Evolutionary conservation across 331 rosid species (phyloP).

Genomic region (Stylosanthes scabra): DNA sequence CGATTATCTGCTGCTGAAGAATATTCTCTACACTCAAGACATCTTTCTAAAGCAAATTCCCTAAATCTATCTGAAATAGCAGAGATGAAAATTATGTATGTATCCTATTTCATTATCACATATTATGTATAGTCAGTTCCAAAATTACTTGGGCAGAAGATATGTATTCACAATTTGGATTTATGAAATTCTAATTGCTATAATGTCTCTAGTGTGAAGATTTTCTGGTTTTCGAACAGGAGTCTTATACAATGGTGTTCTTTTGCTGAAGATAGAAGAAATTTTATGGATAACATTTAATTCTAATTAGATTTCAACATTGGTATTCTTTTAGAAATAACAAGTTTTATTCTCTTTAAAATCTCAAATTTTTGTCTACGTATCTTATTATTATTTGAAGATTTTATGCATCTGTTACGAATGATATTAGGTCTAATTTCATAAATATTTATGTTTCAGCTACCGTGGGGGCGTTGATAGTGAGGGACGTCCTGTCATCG

Average conservation of each 20-base stretch:
- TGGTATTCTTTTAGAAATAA: too few species aligned
- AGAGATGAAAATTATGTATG: constrained; percentile 96
- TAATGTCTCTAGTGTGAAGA: constrained; percentile 21
- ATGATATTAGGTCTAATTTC: constrained; percentile 24
- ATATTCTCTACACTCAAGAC: constrained; percentile 94
- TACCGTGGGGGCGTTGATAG: constrained; percentile 98
- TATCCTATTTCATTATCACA: constrained; percentile 15
- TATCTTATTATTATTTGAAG: constrained; percentile 5
- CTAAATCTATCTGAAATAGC: constrained; percentile 90
- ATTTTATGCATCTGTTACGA: constrained; percentile 25
- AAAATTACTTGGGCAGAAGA: background rate
- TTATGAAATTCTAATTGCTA: constrained; percentile 26
- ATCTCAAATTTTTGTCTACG: constrained; percentile 21
- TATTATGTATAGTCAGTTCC: constrained; percentile 12
- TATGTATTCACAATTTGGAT: constrained; percentile 24
- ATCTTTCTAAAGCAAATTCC: constrained; percentile 94
- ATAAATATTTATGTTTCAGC: constrained; percentile 47
- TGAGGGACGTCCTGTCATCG: constrained; percentile 96
- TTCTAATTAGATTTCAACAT: background rate
- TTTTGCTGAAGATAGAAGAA: constrained; percentile 23
- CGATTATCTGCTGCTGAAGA: constrained; percentile 89
- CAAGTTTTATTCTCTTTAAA: constrained; percentile 17
- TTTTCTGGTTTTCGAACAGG: constrained; percentile 31
- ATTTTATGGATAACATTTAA: background rate
- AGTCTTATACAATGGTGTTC: background rate